Conservation (phyloP, 139 green algal genomes). For the Micractinium sp. region DNA sequence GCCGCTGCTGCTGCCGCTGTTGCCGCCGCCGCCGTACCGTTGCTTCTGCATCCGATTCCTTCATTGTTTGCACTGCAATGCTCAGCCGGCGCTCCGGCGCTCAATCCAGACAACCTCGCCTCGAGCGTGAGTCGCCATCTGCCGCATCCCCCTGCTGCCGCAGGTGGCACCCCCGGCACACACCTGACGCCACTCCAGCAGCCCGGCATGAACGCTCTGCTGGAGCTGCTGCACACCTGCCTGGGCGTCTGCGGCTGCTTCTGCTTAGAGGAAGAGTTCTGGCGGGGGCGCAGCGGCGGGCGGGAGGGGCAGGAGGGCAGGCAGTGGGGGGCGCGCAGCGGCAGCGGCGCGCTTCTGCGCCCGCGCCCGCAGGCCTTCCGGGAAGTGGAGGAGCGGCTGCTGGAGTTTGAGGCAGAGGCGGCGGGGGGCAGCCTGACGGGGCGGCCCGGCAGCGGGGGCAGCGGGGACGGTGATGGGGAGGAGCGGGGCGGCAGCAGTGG, state of each 20-base stretch:
- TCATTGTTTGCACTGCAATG: neutral
- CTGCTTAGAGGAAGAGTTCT: slow-evolving; percentile 13
- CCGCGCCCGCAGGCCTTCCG: neutral
- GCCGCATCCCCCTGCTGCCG: neutral
- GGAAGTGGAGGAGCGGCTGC: neutral
- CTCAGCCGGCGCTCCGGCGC: too few species aligned
- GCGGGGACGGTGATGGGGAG: neutral
- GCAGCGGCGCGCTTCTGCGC: neutral
- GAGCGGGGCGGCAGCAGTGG: neutral
- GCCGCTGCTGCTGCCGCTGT: too few species aligned
- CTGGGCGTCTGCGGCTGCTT: slow-evolving; percentile 4
- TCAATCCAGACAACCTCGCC: too few species aligned
- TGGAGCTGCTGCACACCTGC: slow-evolving; percentile 3
- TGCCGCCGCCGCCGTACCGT: too few species aligned
- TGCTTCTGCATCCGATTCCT: too few species aligned
- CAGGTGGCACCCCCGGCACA: neutral
- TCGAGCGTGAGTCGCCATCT: neutral
- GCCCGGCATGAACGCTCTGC: neutral
- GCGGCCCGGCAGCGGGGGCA: neutral
- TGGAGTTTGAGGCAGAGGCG: neutral
- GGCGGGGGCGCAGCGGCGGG: neutral
- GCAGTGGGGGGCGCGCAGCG: neutral
- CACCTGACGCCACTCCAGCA: neutral
- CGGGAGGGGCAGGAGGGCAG: too few species aligned
- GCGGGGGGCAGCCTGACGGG: neutral